Percentiles rank a stretch among this genome's conserved stretches.
Conservation (phyloP, 2,329 filamentous ascomycete genomes). For the Didymella arachidicola region DNA sequence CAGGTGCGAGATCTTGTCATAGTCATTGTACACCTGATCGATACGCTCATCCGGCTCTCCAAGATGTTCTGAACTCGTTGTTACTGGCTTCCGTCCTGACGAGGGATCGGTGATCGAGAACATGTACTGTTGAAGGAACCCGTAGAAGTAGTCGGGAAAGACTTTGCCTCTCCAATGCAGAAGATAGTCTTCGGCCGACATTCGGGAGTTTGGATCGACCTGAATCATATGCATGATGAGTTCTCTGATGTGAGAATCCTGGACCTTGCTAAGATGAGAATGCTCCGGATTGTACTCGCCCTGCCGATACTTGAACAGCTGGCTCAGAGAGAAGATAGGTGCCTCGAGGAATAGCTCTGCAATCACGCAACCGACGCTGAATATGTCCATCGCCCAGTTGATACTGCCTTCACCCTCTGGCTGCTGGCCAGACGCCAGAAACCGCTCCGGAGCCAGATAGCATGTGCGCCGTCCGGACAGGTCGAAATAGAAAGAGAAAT, state of each 20-base stretch:
- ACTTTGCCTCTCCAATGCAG: slow-evolving; percentile 91
- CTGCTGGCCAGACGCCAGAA: slow-evolving; percentile 74
- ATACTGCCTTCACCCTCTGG: slow-evolving; percentile 69
- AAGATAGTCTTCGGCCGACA: slow-evolving; percentile 92
- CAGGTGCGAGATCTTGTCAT: slow-evolving; percentile 97
- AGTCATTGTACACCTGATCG: slow-evolving; percentile 90
- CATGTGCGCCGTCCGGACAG: slow-evolving; percentile 90
- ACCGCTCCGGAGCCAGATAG: slow-evolving; percentile 93
- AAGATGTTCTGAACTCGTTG: slow-evolving; percentile 73
- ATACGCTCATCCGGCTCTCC: slow-evolving; percentile 93
- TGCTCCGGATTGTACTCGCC: slow-evolving; percentile 90
- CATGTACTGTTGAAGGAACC: slow-evolving; percentile 97
- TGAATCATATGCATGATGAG: slow-evolving; percentile 97
- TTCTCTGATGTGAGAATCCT: slow-evolving; percentile 84
- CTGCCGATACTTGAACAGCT: slow-evolving; percentile 91
- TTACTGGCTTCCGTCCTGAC: slow-evolving; percentile 76
- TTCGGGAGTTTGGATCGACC: slow-evolving; percentile 87
- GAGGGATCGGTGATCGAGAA: slow-evolving; percentile 90
- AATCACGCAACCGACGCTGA: slow-evolving; percentile 95
- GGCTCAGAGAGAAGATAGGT: slow-evolving; percentile 96
- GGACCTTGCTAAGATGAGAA: slow-evolving; percentile 82
- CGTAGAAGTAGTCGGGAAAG: slow-evolving; percentile 97
- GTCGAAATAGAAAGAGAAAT: slow-evolving; percentile 98
- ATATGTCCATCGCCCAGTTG: slow-evolving; percentile 98
- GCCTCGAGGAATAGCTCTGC: slow-evolving; percentile 94